Conservation (phyloP, 352 stramenopile species). For the Paralagenidium karlingii region DNA sequence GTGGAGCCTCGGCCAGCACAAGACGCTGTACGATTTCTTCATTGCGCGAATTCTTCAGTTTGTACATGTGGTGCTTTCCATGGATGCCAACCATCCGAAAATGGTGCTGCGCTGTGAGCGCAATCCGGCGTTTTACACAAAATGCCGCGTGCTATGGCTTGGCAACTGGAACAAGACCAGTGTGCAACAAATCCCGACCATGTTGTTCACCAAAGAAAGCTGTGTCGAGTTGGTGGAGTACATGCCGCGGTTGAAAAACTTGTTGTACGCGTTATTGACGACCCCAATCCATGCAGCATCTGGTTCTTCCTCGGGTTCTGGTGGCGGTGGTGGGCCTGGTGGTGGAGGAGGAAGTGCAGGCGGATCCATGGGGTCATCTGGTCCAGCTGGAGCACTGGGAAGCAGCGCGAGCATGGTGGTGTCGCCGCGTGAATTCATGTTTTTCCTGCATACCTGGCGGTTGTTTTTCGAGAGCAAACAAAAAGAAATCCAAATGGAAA, state of each 20-base stretch:
- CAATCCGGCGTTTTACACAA: conserved; percentile 89
- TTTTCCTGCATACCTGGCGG: conserved; percentile 75
- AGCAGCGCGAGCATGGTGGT: conserved; percentile 55
- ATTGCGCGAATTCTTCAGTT: conserved; percentile 79
- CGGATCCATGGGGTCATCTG: conserved; percentile 2
- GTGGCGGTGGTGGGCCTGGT: background rate
- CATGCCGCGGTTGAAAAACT: conserved; percentile 30
- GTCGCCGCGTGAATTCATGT: conserved; percentile 76
- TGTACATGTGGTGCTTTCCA: conserved; percentile 79
- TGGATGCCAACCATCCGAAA: conserved; percentile 51
- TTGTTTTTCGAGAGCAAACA: conserved; percentile 62
- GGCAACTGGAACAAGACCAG: conserved; percentile 77
- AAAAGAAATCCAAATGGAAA: conserved; percentile 76
- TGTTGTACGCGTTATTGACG: conserved; percentile 26
- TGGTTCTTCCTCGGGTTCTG: background rate
- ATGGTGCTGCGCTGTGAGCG: conserved; percentile 86
- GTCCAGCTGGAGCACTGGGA: conserved; percentile 1
- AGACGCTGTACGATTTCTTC: conserved; percentile 92
- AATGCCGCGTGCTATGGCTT: conserved; percentile 89
- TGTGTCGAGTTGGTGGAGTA: conserved; percentile 43
- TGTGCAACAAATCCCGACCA: conserved; percentile 65
- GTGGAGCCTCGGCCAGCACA: conserved; percentile 15
- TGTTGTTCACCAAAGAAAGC: conserved; percentile 23
- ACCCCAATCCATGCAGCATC: background rate
- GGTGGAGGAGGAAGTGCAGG: background rate